These are phyloP conservation scores for Colletotrichum euphorbiae DNA, from an alignment of 2,329 filamentous ascomycete species.

Conservation along the genomic window DNA sequence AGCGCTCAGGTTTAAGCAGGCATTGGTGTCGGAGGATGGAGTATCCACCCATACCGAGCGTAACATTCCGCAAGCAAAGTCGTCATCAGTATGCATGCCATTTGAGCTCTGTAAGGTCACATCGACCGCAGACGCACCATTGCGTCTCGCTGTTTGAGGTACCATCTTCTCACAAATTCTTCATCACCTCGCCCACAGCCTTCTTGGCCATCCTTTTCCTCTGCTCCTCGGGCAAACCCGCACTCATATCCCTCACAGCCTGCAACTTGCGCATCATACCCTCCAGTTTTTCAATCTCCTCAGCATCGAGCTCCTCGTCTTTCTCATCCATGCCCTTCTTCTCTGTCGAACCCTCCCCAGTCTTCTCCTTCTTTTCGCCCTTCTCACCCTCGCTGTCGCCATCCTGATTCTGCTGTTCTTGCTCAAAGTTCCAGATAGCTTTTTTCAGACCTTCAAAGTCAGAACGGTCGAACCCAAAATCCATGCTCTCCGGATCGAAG, in stretches of 20 bases:
- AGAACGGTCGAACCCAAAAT: constrained; percentile 63
- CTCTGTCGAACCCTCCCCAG: constrained; percentile 4
- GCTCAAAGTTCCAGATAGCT: constrained; percentile 61
- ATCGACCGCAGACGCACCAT: not conserved
- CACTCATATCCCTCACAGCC: constrained; percentile 69
- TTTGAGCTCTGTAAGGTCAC: not conserved
- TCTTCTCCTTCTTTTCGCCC: constrained; percentile 5
- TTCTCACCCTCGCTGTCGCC: constrained; percentile 9
- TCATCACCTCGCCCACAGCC: constrained; percentile 74
- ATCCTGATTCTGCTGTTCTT: constrained; percentile 41
- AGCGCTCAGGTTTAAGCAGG: no score
- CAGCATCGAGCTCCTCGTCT: constrained; percentile 50
- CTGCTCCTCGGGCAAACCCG: constrained; percentile 70
- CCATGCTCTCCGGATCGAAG: constrained; percentile 60
- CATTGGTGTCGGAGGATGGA: no score
- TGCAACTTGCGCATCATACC: constrained; percentile 73
- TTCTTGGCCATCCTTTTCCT: constrained; percentile 69
- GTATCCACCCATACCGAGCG: no score
- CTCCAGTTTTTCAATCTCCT: constrained; percentile 70
- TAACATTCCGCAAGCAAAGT: not conserved
- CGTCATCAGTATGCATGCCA: not conserved
- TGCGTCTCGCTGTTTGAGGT: not conserved
- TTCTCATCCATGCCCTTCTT: constrained; percentile 32
- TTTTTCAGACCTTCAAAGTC: constrained; percentile 65
- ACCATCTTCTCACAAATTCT: constrained; percentile 57